phyloP scores from a whole-genome alignment of 139 green algal genomes.

The Coelastrella sp. region DNA sequence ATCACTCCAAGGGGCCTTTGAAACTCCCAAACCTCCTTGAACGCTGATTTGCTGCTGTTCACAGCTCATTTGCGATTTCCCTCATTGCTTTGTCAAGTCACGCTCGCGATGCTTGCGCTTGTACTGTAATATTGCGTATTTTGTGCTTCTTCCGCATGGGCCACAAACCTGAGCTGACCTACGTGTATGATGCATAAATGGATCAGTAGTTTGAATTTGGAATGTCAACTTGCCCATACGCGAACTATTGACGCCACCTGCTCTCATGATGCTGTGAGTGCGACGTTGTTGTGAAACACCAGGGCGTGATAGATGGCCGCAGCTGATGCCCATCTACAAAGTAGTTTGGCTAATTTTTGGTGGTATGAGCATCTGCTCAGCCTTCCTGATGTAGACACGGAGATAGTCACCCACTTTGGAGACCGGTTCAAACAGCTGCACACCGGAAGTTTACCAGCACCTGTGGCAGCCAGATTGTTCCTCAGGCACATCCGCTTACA shows the following conservation, averaged over 20 bases:
- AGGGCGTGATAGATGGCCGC: neutral
- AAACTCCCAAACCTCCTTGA: too few relatives aligned
- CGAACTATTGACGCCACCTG: neutral
- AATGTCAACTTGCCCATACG: too few relatives aligned
- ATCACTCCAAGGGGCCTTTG: too few relatives aligned
- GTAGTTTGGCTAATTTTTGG: conserved; percentile 15
- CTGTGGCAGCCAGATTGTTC: conserved; percentile 19
- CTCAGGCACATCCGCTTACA: conserved; percentile 4
- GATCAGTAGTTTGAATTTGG: too few relatives aligned
- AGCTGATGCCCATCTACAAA: neutral
- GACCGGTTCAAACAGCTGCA: neutral
- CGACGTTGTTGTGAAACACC: neutral
- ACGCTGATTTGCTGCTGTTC: too few relatives aligned
- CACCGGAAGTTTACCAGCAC: neutral
- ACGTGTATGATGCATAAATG: too few relatives aligned
- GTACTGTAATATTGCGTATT: too few relatives aligned
- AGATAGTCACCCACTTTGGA: conserved; percentile 29
- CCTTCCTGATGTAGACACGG: conserved; percentile 5
- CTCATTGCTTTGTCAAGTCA: too few relatives aligned
- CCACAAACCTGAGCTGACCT: too few relatives aligned
- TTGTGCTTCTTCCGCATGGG: too few relatives aligned
- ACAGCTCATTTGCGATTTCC: too few relatives aligned
- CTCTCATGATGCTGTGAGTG: neutral
- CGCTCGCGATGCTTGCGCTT: too few relatives aligned
- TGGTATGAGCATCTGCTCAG: conserved; percentile 40